Base-by-base conservation (phyloP, 306 rosid genomes). In the Quercus dentata region DNA sequence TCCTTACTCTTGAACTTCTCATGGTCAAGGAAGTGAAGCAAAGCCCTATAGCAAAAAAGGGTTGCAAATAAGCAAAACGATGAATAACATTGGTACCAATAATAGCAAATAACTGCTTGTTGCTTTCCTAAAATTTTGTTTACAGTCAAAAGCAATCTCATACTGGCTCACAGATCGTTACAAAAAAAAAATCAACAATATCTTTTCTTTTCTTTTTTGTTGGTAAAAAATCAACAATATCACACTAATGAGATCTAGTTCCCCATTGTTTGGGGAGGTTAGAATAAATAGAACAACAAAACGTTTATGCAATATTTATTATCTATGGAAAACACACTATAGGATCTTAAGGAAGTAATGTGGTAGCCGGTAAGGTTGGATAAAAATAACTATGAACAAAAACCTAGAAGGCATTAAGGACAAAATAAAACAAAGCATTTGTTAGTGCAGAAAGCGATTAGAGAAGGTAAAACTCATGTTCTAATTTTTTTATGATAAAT, bases 21-120 rank as follows among this genome's bases (percentile, higher is more conserved):
- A 49, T 83, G 82, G 86, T 96, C 99, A 33, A 96, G 97, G 84
- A 96, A 96, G 88, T 96, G 99, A 71, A 96, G 98, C 87, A 96
- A 84, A 80, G 99, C 99, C 99, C 99, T 96, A 81, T 7, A 76
- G 21, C 75, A 83, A 72, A 56, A 57, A 25, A 41, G 56, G n/a
- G 15, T 10, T 51, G 61, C 38, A 19, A 19, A 67, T 21, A 33
- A 31, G n/a, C 52, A 35, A 3, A 35, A 68, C 3, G 12, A 35
- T 68, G 72, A 33, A n/a, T 33, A 46, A 68, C 51, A 68, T 67
- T 68, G 72, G 13, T 4, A 68, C 38, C n/a, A 35, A 35, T 35
- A n/a, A 35, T 18, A 35, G 25, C 13, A 19, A 35, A 68, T 35
- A 49, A 49, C 14, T 49, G 54, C 65, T 59, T 10, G 11, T 38